Evolutionary conservation across 139 green algal genomes (phyloP).

Genomic region (Asterochloris sp.): DNA sequence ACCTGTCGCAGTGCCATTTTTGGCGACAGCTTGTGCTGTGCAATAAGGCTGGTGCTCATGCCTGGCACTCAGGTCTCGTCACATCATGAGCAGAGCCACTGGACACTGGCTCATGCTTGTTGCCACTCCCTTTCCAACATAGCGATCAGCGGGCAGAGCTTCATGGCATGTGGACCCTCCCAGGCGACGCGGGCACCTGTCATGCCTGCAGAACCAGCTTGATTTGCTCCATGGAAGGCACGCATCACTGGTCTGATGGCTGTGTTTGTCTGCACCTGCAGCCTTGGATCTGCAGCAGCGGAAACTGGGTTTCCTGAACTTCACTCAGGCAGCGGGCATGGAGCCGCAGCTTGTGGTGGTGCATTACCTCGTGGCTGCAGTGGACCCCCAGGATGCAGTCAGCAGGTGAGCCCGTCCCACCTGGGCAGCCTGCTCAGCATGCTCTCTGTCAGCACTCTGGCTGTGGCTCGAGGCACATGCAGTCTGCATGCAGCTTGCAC

Average conservation of each 20-base stretch:
- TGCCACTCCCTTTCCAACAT: neutral
- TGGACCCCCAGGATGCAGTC: slow-evolving; percentile 56
- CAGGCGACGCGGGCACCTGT: too few species aligned
- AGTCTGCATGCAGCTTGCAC: too few species aligned
- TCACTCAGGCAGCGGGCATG: slow-evolving; percentile 48
- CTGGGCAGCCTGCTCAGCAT: slow-evolving; percentile 48
- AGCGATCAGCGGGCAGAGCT: neutral
- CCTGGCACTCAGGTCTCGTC: too few species aligned
- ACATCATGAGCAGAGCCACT: too few species aligned
- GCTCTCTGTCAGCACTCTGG: slow-evolving; percentile 2
- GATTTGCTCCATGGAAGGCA: too few species aligned
- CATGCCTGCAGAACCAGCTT: too few species aligned
- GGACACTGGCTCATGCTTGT: too few species aligned
- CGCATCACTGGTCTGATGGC: too few species aligned
- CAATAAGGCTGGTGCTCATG: too few species aligned
- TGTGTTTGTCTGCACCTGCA: neutral
- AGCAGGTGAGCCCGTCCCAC: slow-evolving; percentile 64
- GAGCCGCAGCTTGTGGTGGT: slow-evolving; percentile 43
- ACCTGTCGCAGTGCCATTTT: too few species aligned
- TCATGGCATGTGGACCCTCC: neutral
- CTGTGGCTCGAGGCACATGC: neutral
- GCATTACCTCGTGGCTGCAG: slow-evolving; percentile 57
- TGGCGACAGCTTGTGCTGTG: too few species aligned
- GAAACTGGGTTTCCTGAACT: slow-evolving; percentile 79
- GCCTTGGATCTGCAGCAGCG: slow-evolving; percentile 20